Evolutionary conservation across 2,329 filamentous ascomycete species (phyloP), one percentile per base, ranked within the genome.

Genomic region (Botryotinia convoluta): DNA sequence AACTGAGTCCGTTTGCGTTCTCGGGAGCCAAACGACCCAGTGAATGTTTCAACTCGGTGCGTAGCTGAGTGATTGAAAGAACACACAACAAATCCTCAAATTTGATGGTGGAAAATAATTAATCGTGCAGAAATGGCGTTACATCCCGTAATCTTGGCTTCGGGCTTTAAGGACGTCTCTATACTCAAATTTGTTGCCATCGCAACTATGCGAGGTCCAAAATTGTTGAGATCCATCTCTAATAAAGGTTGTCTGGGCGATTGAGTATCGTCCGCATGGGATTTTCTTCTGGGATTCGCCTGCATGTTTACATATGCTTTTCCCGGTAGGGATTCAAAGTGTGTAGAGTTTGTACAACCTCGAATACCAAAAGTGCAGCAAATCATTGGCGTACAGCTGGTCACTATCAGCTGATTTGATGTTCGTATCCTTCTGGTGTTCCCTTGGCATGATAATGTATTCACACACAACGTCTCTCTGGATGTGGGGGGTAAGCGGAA

Each of bases 321-420:
- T 62, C 39, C 60, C 10, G 69, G 26, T 32, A 51, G 14, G 35
- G n/a, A 22, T 57, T 12, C 22, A 20, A 57, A 37, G 9, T n/a
- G 29, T 51, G 63, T 18, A 65, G 22, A 35, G 29, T 37, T 48
- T 32, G 61, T 45, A 26, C n/a, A 22, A 45, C 39, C 18, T 45
- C 39, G 32, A 39, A 68, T 57, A 57, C 65, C 35, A 26, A 39
- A 35, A 29, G 16, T 51, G 63, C 45, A 45, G 62, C 26, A 18
- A 18, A 32, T 54, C 29, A 42, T 42, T 57, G 32, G 64, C 45
- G 22, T n/a, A 37, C 63, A n/a, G 64, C 32, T 39, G 26, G 45
- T 26, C 32, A 37, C 35, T 48, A 68, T 68, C 64, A 68, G 64
- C 64, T 57, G 64, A 68, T 68, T 22, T n/a, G 20, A 42, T 57